Evolutionary conservation across 1,284 basidiomycete species (phyloP).

Genomic region (Entoloma clypeatum): DNA sequence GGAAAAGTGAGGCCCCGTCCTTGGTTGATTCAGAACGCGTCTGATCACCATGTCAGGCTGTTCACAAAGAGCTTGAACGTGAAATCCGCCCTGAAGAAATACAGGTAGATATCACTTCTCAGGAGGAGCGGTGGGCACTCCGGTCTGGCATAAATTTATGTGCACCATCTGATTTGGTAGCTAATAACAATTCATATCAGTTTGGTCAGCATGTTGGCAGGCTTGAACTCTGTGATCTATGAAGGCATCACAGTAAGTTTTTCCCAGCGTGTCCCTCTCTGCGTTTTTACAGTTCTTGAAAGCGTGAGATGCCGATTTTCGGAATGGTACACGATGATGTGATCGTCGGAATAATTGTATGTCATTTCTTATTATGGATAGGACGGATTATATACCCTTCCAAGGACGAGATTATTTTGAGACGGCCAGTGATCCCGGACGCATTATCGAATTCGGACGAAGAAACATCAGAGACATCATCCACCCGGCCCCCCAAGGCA

Average conservation of each 20-base stretch:
- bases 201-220: slow-evolving; percentile 32
- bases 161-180: background rate
- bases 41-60: slow-evolving; percentile 37
- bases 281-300: background rate
- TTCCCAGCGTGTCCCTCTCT: background rate
- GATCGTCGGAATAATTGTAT: too few species aligned
- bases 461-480: too few species aligned
- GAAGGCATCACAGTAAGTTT: slow-evolving; percentile 46
- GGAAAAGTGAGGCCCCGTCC: slow-evolving; percentile 50
- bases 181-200: slow-evolving; percentile 14
- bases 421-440: too few species aligned
- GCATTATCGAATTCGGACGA: too few species aligned
- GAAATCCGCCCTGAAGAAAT: slow-evolving; percentile 62
- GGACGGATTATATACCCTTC: too few species aligned
- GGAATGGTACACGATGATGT: too few species aligned
- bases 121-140: slow-evolving; percentile 32
- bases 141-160: slow-evolving; percentile 19
- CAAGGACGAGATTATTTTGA: too few species aligned
- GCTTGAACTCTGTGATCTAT: slow-evolving; percentile 45
- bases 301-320: too few species aligned
- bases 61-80: slow-evolving; percentile 78
- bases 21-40: slow-evolving; percentile 7
- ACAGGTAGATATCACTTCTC: slow-evolving; percentile 20
- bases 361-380: too few species aligned
- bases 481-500: too few species aligned